Base-by-base conservation (phyloP, 2,329 filamentous ascomycete species). In the Ascochyta fabae region DNA sequence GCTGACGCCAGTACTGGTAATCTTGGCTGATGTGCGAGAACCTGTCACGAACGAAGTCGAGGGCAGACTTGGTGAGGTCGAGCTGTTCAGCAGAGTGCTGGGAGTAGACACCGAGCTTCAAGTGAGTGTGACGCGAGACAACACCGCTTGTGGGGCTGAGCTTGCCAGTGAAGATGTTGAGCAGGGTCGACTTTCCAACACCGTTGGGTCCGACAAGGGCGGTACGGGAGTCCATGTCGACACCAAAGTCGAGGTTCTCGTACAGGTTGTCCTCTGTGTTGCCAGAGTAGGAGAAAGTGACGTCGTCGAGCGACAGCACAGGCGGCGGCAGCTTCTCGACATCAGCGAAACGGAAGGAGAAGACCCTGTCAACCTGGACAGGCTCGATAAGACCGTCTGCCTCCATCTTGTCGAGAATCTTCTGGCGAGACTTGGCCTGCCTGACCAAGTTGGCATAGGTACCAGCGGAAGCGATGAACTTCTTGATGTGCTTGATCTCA, bases 401-500 rank as follows among this genome's bases (percentile, higher is more conserved):
- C 85, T 98, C 94, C 95, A 99, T 99, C 88, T 99, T 99, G 86
- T 99, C 95, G 66, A 98, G 85, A 79, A 98, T 98, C 91, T 99
- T 99, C 81, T 99, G 95, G 64, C 95, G 88, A 39, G 95, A 98
- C 85, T 99, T 99, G 80, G 96, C 96, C 81, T 99, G 95, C 78
- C 91, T 87, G 75, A 99, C 95, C 83, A 99, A 85, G 84, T 99
- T 99, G 86, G 96, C 95, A 75, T 99, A 99, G 59, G 95, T 99
- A 93, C 96, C 95, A 54, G 95, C 95, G 60, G 94, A 97, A 74
- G 96, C 95, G 77, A 99, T 99, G 85, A 99, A 99, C 82, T 98
- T 97, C 85, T 99, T 98, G 85, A 99, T 99, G 84, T 99, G 96
- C 68, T 88, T 86, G 78, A 99, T 99, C 83, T 99, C 95, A 61